Evolutionary conservation across 2,329 filamentous ascomycete genomes (phyloP).

Genomic region (Coniochaeta prunicola): DNA sequence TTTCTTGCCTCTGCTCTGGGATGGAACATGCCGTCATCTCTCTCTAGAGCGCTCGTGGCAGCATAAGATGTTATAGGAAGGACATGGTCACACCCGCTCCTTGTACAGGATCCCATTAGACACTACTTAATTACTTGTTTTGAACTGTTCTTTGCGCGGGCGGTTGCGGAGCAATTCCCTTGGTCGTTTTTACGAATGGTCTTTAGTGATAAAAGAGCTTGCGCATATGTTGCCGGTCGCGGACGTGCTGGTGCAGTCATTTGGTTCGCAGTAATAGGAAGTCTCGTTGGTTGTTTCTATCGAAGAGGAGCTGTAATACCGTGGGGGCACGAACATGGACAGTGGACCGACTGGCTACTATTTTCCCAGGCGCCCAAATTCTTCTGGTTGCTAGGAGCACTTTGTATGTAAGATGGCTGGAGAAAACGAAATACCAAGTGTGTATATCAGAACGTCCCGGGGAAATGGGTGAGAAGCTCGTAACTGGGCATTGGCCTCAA

Average conservation of each 20-base stretch:
- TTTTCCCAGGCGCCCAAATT: background rate
- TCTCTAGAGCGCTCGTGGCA: background rate
- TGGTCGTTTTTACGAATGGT: background rate
- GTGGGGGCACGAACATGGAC: background rate
- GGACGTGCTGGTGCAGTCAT: background rate
- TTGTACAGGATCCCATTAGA: background rate
- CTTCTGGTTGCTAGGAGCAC: background rate
- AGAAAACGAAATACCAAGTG: background rate
- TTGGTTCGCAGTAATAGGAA: background rate
- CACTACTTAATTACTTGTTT: conserved; percentile 1
- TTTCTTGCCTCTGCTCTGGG: background rate
- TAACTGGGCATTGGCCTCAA: no score
- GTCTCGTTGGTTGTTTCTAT: background rate
- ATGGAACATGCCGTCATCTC: background rate
- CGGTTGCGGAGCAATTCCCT: background rate
- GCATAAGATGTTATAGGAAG: conserved; percentile 1
- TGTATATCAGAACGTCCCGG: background rate
- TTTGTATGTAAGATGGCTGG: background rate
- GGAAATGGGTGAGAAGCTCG: no score
- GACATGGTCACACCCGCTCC: background rate
- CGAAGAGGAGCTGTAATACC: background rate
- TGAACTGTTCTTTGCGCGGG: background rate
- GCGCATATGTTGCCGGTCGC: background rate
- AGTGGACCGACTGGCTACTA: no score
- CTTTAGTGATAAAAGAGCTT: background rate